A percentile compares a stretch with the other conserved stretches of the same genome.
Evolutionary conservation across 306 rosid genomes (phyloP).

Genomic region (Carpinus viminea): DNA sequence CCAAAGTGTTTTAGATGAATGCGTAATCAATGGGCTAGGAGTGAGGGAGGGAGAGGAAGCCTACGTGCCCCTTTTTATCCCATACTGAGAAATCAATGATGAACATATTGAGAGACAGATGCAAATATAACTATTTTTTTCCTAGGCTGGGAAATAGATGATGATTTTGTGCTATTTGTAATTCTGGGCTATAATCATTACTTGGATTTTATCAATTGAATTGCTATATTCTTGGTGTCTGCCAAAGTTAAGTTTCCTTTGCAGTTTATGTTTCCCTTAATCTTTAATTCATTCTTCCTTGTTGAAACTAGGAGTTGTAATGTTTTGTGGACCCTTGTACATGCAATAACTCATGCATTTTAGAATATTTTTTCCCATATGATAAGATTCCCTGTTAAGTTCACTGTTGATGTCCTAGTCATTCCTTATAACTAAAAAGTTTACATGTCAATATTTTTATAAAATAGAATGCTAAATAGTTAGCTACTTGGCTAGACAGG

Average conservation of each 20-base stretch:
- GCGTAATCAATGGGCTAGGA: background rate
- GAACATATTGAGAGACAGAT: background rate
- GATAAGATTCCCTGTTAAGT: background rate
- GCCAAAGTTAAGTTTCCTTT: background rate
- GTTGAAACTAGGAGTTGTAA: background rate
- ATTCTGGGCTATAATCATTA: background rate
- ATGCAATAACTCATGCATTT: background rate
- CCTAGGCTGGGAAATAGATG: background rate
- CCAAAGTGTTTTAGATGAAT: background rate
- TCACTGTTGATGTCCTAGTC: background rate
- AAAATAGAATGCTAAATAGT: background rate
- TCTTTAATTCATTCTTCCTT: background rate
- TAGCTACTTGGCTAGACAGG: slow-evolving; percentile 70
- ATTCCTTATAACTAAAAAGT: slow-evolving; percentile 8
- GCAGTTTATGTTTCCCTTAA: background rate
- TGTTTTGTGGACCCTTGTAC: background rate
- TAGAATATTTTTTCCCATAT: background rate
- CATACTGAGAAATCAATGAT: background rate
- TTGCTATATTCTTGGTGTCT: background rate
- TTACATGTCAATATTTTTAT: slow-evolving; percentile 19
- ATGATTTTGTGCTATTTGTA: background rate
- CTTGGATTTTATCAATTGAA: background rate
- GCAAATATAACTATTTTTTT: background rate
- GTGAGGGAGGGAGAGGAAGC: background rate
- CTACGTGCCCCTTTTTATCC: background rate